Conservation (phyloP, 1,139 yeast genomes). For the Suhomyces anneliseae region DNA sequence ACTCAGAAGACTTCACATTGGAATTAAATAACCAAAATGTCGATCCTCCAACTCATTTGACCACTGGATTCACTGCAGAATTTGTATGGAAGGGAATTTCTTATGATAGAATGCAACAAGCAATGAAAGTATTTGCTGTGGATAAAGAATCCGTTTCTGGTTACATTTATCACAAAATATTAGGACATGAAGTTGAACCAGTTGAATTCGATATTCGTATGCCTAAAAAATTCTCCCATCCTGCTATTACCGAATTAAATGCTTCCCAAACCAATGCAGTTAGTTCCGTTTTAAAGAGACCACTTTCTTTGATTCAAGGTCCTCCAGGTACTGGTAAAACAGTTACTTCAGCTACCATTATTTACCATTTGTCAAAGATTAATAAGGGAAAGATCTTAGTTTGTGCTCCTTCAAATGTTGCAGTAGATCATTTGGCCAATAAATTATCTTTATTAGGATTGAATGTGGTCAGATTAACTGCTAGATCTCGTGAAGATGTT, state of each 20-base stretch:
- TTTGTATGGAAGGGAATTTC: conserved; percentile 89
- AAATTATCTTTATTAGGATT: conserved; percentile 68
- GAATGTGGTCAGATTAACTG: conserved; percentile 73
- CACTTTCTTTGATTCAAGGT: conserved; percentile 87
- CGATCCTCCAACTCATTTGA: conserved; percentile 55
- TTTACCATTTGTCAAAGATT: conserved; percentile 68
- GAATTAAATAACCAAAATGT: conserved; percentile 51
- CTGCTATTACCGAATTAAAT: conserved; percentile 69
- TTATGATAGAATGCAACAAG: conserved; percentile 80
- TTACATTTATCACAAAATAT: conserved; percentile 71
- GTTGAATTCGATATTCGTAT: conserved; percentile 59
- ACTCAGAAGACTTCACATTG: conserved; percentile 69
- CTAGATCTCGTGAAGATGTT: conserved; percentile 79
- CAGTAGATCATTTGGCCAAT: conserved; percentile 86
- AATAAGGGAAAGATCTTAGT: conserved; percentile 66
- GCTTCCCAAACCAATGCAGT: conserved; percentile 81
- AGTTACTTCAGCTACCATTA: conserved; percentile 87
- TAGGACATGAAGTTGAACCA: conserved; percentile 78
- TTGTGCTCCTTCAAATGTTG: conserved; percentile 95
- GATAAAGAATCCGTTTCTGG: conserved; percentile 73
- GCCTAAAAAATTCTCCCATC: conserved; percentile 64
- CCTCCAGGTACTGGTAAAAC: conserved; percentile 99
- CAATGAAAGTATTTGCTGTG: conserved; percentile 70
- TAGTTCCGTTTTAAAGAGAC: conserved; percentile 65
- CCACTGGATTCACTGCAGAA: conserved; percentile 76